Base-by-base conservation (phyloP, 495 filamentous ascomycete genomes). In the Parathielavia hyrcaniae region DNA sequence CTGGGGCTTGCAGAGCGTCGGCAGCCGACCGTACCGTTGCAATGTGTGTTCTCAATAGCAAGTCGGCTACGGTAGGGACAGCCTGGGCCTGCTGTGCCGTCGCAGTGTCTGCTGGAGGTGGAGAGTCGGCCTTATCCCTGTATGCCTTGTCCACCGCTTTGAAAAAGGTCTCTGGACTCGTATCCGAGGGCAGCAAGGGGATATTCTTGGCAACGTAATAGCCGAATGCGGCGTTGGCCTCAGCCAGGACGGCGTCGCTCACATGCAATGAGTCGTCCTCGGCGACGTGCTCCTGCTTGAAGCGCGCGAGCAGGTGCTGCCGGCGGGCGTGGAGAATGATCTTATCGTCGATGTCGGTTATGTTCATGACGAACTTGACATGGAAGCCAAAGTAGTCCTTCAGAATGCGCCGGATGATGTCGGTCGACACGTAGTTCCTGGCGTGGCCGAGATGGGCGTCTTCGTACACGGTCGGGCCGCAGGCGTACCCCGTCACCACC, bases 1-100 rank as follows among this genome's bases (percentile, higher is more conserved):
- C 40, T 20, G 40, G 40, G 17, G 40, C 40, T 44, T 44, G 40
- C 40, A 44, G 40, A 20, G 17, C 40, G 4, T 19, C 40, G 17
- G 40, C 40, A 20, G 40, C 17, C 5, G 17, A 44, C n/a, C 17
- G 16, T 17, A n/a, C 40, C 17, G 40, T 44, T 44, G 8, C 40
- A 44, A 44, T 44, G 40, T 44, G 40, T 44, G 40, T n/a, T 44
- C 17, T 44, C 40, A 44, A 11, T n/a, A 44, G 40, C 40, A 44
- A 10, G 14, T 44, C 40, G 2, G 40, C 40, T 4, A 44, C 40
- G 17, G 40, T 44, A 17, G n/a, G n/a, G n/a, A 44, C n/a, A 20
- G 40, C 36, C 10, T 39, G 36, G 36, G 10, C 36, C 13, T n/a
- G n/a, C n/a, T n/a, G n/a, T n/a, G n/a, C n/a, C n/a, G n/a, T n/a